Evolutionary conservation across 1,139 yeast species (phyloP), one percentile per base, ranked within the genome.

Genomic region (Taphrina communis): DNA sequence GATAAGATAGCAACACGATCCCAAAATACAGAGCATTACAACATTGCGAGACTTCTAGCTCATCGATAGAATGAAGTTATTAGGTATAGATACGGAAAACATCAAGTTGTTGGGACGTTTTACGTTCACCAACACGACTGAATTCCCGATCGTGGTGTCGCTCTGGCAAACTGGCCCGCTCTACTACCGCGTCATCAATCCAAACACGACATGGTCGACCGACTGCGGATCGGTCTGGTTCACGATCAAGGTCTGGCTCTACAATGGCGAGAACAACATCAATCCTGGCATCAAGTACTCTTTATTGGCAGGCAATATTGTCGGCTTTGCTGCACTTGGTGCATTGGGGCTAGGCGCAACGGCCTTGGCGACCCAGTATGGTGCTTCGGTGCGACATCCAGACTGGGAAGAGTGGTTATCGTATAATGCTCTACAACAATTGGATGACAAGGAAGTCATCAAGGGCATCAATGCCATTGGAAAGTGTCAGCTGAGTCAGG

Each of bases 401-500:
- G 60, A 56, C 60, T 56, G 60, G 60, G 60, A 56, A 39, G 60
- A 39, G 60, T 56, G 60, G 60, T 6, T 56, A 31, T 25, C 19
- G 11, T 41, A 39, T 17, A 56, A 56, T 41, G 4, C 36, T 0
- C 38, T 56, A n/a, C 48, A 39, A 9, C 9, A n/a, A 8, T 12
- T 56, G 42, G 36, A 21, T n/a, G 60, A 56, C 60, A 21, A 17
- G 48, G 60, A 56, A 14, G 36, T 39, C 36, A 21, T 35, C 36
- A 35, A 21, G 12, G 60, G 60, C 7, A 41, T 41, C 25, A 21
- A 14, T 31, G 46, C 60, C 8, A 56, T 56, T 41, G 48, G 48
- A 21, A 38, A 39, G 36, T 56, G 60, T 41, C 44, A 56, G 14
- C 39, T 39, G 36, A 39, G 48, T 17, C 48, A 41, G 48, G 48